Percentiles rank a stretch among this genome's conserved stretches.
These are phyloP conservation scores for Clarireedia monteithiana DNA, from an alignment of 2,329 filamentous ascomycete species.

Conservation along the genomic window DNA sequence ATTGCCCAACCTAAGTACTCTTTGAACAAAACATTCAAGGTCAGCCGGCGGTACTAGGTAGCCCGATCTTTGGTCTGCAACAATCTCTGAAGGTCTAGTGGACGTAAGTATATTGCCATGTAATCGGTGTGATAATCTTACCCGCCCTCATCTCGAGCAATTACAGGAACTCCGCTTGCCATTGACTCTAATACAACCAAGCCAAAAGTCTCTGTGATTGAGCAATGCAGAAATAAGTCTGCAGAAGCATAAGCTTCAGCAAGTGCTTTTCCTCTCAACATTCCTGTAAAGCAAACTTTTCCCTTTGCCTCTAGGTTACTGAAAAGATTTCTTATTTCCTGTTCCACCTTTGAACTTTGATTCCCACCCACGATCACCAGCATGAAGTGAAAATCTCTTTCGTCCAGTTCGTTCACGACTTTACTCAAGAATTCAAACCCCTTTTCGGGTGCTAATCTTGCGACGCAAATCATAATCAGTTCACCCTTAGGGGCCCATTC, in stretches of 20 bases:
- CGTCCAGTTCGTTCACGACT: conserved; percentile 45
- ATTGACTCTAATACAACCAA: conserved; percentile 64
- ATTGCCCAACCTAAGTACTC: conserved; percentile 41
- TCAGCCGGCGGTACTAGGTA: conserved; percentile 54
- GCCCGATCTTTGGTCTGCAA: conserved; percentile 51
- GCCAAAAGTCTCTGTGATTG: conserved; percentile 62
- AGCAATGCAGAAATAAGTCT: conserved; percentile 65
- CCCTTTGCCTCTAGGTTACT: conserved; percentile 38
- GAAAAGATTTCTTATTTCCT: conserved; percentile 54
- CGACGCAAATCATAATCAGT: conserved; percentile 58
- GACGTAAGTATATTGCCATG: background rate
- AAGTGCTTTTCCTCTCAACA: conserved; percentile 51
- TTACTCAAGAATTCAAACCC: conserved; percentile 60
- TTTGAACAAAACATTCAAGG: conserved; percentile 47
- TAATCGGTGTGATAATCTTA: background rate
- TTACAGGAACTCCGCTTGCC: conserved; percentile 61
- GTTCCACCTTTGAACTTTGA: conserved; percentile 53
- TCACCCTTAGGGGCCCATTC: conserved; percentile 54
- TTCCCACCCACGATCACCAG: conserved; percentile 63
- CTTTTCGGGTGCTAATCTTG: conserved; percentile 61
- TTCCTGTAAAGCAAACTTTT: conserved; percentile 58
- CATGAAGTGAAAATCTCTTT: conserved; percentile 50
- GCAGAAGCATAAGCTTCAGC: conserved; percentile 61
- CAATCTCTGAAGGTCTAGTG: conserved; percentile 53
- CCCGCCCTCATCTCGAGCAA: conserved; percentile 59